Evolutionary conservation across 306 rosid species (phyloP).

Genomic region (Vachellia pachyceras): DNA sequence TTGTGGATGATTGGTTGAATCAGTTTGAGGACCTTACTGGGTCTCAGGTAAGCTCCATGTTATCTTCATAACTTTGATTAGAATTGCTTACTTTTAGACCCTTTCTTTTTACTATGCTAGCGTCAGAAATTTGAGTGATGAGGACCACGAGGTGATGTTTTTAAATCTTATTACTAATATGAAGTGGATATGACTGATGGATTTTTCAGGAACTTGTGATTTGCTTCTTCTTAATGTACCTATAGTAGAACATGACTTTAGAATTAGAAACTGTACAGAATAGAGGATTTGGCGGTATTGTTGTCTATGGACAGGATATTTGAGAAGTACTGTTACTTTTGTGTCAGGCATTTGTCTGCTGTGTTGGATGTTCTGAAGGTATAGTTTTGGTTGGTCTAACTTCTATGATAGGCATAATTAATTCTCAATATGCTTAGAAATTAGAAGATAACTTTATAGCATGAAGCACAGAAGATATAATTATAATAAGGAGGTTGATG

Average conservation of each 20-base stretch:
- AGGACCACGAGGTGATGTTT: background rate
- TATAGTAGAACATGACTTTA: background rate
- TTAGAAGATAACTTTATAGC: background rate
- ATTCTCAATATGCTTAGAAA: background rate
- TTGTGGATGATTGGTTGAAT: slow-evolving; percentile 96
- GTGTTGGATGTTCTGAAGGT: slow-evolving; percentile 10
- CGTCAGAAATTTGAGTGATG: background rate
- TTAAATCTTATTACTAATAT: background rate
- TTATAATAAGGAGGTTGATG: background rate
- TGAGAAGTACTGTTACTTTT: background rate
- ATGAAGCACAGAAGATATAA: background rate
- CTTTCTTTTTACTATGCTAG: background rate
- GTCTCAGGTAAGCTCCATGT: slow-evolving; percentile 61
- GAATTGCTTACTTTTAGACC: slow-evolving; percentile 3
- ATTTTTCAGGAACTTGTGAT: slow-evolving; percentile 3
- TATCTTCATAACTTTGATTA: background rate
- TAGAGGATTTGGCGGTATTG: background rate
- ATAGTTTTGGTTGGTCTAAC: slow-evolving; percentile 21
- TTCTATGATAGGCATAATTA: background rate
- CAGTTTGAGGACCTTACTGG: slow-evolving; percentile 86
- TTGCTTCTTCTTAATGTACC: background rate
- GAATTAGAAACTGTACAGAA: background rate
- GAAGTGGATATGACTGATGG: background rate
- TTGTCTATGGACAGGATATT: background rate
- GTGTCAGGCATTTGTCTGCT: background rate